Evolutionary conservation across 441 rosid species (phyloP).

Genomic region (Pelargonium cotyledonis): DNA sequence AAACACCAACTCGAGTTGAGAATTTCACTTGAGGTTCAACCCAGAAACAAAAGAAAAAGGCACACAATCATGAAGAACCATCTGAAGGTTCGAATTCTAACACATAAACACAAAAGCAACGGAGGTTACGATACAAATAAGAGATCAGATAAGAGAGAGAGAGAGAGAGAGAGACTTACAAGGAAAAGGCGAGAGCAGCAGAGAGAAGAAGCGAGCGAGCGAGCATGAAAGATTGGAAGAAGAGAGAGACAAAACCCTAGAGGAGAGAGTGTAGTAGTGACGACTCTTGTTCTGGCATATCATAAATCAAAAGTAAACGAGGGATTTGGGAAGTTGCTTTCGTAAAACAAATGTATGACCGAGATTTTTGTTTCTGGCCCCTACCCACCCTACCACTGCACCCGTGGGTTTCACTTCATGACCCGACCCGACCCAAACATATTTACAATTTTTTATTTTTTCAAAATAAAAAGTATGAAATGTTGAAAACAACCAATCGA

Average conservation of each 20-base stretch:
- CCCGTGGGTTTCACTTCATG: too few relatives aligned
- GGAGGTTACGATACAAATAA: not conserved
- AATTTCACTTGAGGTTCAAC: not conserved
- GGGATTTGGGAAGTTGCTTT: too few relatives aligned
- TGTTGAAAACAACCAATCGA: too few relatives aligned
- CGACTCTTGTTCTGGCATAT: not conserved
- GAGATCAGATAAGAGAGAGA: not conserved
- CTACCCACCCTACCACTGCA: too few relatives aligned
- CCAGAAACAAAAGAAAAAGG: not conserved
- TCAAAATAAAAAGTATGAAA: too few relatives aligned
- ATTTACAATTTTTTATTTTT: too few relatives aligned
- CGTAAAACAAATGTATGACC: too few relatives aligned
- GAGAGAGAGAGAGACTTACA: conserved; percentile 3
- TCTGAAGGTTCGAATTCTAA: not conserved
- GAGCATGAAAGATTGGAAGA: not conserved
- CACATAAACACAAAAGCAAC: not conserved
- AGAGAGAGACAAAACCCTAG: not conserved
- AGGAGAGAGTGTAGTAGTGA: not conserved
- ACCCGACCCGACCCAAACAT: too few relatives aligned
- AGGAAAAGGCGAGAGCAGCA: not conserved
- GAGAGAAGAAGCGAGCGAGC: not conserved
- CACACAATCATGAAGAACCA: not conserved
- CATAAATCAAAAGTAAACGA: not conserved
- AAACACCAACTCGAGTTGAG: not conserved
- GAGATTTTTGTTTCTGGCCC: too few relatives aligned